Base-by-base conservation (phyloP, 2,329 filamentous ascomycete species). In the Alternaria metachromatica region DNA sequence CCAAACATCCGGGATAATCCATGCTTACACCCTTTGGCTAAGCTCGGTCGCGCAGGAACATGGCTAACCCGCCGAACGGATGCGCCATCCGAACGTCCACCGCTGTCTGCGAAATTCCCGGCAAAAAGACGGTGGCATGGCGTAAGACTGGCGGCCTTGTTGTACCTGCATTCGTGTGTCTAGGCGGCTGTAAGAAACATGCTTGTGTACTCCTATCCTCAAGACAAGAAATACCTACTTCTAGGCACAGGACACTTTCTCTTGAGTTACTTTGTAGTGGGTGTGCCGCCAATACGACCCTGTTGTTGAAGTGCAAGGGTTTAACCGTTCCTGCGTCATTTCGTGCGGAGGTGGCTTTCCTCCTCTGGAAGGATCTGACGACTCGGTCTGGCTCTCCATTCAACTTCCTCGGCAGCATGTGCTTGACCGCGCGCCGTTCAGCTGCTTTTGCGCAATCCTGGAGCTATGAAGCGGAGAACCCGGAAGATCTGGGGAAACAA, bases 1-100 rank as follows among this genome's bases (percentile, higher is more conserved):
- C 55, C 59, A 69, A 62, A 66, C 28, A 54, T 53, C 75, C 72
- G 72, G 33, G 49, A 49, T 54, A 56, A 48, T 61, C 65, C 58
- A 55, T 60, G 44, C 54, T 28, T n/a, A 20, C 49, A 55, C 20
- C 37, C 54, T 41, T 37, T 51, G 55, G 50, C 51, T 60, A 59
- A 59, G 37, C 54, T 41, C 53, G 43, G 54, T 67, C 53, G 64
- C 54, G 66, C 64, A 67, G 60, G 59, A 63, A 65, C 58, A 45
- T 68, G 50, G 65, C 49, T 68, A 60, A 67, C 49, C 60, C 58
- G 58, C 28, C 41, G 58, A 56, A 43, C 60, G 66, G 61, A 67
- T 62, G 64, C 60, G 53, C 45, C 57, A 50, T 58, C 67, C 58
- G 68, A 41, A 53, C 55, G 66, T 60, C 67, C 65, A 63, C 55